Evolutionary conservation across 139 green algal genomes (phyloP).

Genomic region (Micractinium conductrix): DNA sequence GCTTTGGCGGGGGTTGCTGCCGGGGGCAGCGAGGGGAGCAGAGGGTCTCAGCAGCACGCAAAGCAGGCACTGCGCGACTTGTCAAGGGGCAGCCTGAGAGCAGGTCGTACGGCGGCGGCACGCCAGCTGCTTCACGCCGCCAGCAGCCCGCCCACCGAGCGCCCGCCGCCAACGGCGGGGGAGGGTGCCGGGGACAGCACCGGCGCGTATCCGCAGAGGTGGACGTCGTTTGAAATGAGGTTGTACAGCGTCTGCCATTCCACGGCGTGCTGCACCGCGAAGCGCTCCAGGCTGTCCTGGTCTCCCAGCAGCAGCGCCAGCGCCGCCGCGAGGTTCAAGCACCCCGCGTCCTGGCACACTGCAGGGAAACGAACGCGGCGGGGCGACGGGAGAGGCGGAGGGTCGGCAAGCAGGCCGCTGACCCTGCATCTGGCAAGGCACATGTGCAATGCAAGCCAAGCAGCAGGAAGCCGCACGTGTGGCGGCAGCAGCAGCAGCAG

Average conservation of each 20-base stretch:
- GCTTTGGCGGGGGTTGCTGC: too few species aligned
- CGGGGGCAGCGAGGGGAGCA: too few species aligned
- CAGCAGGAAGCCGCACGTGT: not conserved
- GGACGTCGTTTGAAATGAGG: conserved; percentile 46
- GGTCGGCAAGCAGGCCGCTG: not conserved
- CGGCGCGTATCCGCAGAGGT: conserved; percentile 34
- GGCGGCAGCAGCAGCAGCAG: not conserved
- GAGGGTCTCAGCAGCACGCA: too few species aligned
- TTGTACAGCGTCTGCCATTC: conserved; percentile 44
- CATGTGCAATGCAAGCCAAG: not conserved
- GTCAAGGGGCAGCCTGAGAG: too few species aligned
- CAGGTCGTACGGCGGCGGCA: too few species aligned
- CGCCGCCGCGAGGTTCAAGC: conserved; percentile 48
- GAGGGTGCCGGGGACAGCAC: conserved; percentile 13
- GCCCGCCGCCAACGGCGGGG: not conserved
- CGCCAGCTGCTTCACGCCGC: not conserved
- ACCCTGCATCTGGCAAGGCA: not conserved
- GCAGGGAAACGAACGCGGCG: not conserved
- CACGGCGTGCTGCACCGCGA: conserved; percentile 34
- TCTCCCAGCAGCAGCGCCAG: conserved; percentile 72
- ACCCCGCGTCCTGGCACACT: conserved; percentile 46
- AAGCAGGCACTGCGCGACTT: too few species aligned
- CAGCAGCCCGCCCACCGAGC: not conserved
- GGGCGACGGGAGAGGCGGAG: not conserved
- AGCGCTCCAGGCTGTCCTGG: conserved; percentile 4